These are phyloP conservation scores for Piedraia hortae DNA, from an alignment of 2,329 filamentous ascomycete species.

Conservation along the genomic window DNA sequence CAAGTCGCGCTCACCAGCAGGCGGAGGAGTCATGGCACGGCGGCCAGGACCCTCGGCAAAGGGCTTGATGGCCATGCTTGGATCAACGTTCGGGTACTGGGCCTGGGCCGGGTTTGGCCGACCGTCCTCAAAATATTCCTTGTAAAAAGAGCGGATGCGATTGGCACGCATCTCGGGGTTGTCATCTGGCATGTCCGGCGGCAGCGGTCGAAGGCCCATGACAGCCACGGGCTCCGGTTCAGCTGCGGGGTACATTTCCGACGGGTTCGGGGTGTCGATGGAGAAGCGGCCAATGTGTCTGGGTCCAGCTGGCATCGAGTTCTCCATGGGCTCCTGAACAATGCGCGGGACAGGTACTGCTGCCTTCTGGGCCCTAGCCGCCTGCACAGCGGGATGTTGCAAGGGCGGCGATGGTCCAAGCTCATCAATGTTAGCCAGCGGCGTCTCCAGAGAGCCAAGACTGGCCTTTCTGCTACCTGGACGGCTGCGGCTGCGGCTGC, in stretches of 20 bases:
- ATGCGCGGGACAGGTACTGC: slow-evolving; percentile 3
- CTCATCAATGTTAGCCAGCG: slow-evolving; percentile 3
- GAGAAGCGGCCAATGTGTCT: slow-evolving; percentile 7
- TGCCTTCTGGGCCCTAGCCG: slow-evolving; percentile 2
- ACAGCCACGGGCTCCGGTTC: slow-evolving; percentile 4
- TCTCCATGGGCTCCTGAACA: slow-evolving; percentile 6
- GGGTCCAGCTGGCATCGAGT: too few relatives aligned
- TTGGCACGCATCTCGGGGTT: slow-evolving; percentile 88
- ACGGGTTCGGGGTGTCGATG: slow-evolving; percentile 4
- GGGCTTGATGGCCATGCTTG: slow-evolving; percentile 26
- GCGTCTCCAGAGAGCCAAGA: slow-evolving; percentile 2
- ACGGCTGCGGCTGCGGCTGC: slow-evolving; percentile 2
- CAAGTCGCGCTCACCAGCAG: slow-evolving; percentile 29
- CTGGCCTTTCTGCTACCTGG: slow-evolving; percentile 3
- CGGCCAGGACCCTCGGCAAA: slow-evolving; percentile 66
- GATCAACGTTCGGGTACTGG: slow-evolving; percentile 42
- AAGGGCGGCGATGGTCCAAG: slow-evolving; percentile 1
- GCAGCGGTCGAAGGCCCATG: slow-evolving; percentile 51
- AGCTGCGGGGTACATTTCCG: slow-evolving; percentile 3
- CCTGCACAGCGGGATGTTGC: slow-evolving; percentile 1
- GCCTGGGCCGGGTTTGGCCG: slow-evolving; percentile 20
- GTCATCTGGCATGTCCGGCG: slow-evolving; percentile 61
- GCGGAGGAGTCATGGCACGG: slow-evolving; percentile 87
- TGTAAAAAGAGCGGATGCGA: slow-evolving; percentile 94
- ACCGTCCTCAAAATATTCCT: slow-evolving; percentile 90